Conservation (phyloP, 1,139 yeast genomes). For the Kurtzmaniella natalensis region DNA sequence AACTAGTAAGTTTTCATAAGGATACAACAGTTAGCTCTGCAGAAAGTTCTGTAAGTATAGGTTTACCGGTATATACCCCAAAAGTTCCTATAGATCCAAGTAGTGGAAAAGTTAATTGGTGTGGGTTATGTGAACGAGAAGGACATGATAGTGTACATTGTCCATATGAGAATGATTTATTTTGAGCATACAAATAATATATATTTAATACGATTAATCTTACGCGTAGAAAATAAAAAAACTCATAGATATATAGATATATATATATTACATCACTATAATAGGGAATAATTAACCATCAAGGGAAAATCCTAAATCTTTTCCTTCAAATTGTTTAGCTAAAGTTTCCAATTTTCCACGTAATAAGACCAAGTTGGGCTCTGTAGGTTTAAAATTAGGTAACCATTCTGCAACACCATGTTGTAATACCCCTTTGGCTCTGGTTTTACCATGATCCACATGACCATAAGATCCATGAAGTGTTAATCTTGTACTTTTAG, state of each 20-base stretch:
- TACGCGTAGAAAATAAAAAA: too few relatives aligned
- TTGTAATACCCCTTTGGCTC: conserved; percentile 52
- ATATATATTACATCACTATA: background rate
- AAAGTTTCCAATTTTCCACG: conserved; percentile 31
- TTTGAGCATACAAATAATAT: conserved; percentile 16
- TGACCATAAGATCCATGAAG: conserved; percentile 55
- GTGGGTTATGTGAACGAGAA: conserved; percentile 85
- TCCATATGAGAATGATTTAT: conserved; percentile 70
- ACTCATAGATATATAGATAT: background rate
- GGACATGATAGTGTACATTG: conserved; percentile 88
- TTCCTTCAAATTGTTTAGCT: conserved; percentile 37
- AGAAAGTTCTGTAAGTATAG: conserved; percentile 18
- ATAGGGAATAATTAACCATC: conserved; percentile 28
- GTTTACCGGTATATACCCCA: conserved; percentile 54
- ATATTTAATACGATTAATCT: background rate
- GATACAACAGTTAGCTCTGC: conserved; percentile 4
- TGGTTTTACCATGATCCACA: conserved; percentile 34
- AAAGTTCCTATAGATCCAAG: conserved; percentile 56
- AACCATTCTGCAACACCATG: conserved; percentile 55
- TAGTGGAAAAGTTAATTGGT: conserved; percentile 76
- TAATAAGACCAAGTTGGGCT: conserved; percentile 30
- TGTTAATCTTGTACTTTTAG: conserved; percentile 41
- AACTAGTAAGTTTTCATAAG: conserved; percentile 10
- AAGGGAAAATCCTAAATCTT: conserved; percentile 41
- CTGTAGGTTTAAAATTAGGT: conserved; percentile 34